Base-by-base conservation (phyloP, 2,329 filamentous ascomycete species). In the Bipolaris oryzae region DNA sequence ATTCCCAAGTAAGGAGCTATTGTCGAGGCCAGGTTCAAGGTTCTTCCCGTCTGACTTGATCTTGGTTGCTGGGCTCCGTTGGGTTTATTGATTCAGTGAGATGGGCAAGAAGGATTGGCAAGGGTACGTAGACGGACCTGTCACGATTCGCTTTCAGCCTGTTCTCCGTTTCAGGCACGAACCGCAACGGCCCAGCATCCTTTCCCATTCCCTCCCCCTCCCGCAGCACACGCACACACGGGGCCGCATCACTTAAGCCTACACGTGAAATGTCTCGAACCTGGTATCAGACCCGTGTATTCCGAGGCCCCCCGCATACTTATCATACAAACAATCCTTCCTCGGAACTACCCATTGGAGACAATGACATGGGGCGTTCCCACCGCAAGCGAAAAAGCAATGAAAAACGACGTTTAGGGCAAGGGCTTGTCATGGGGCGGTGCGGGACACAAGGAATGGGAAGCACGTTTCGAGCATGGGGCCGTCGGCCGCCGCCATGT, bases 391-490 rank as follows among this genome's bases (percentile, higher is more conserved):
- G 16, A 46, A 34, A 46, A 21, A 21, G 41, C 21, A 20, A 46
- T 23, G 43, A 33, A 46, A 34, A 35, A 35, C 28, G 28, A 13
- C 31, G 31, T 35, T 34, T 21, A 18, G 21, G 18, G 25, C 43
- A 34, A 46, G 43, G 43, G 51, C 45, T 45, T 31, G 44, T 50
- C 37, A 54, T 45, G 51, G 51, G 44, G 50, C 44, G 51, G 45
- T 54, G 51, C 51, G 51, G 49, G 44, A 46, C 34, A 53, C 34
- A 50, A 54, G 51, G 43, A 46, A 46, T 21, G 42, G 42, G 42
- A 44, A 33, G 42, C 43, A 35, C 43, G 43, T 46, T 46, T 46
- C 31, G 28, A 46, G 18, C 18, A 46, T 46, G 28, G 43, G 18
- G 28, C 43, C 43, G 43, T 35, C 42, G 42, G 42, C 25, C 42